Evolutionary conservation across 2,329 filamentous ascomycete species (phyloP).

Genomic region (Aspergillus intermedius): DNA sequence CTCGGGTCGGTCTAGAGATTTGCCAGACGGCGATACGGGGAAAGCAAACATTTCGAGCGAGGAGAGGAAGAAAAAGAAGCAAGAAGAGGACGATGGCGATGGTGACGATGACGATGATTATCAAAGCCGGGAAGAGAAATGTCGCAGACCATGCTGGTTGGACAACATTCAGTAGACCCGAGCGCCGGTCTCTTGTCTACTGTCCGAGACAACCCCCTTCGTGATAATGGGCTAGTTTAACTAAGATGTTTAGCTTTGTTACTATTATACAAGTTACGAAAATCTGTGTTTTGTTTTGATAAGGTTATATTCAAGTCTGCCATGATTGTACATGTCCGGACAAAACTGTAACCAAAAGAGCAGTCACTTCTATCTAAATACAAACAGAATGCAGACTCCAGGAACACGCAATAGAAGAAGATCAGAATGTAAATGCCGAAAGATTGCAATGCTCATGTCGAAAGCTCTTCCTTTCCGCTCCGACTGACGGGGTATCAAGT

Average conservation of each 20-base stretch:
- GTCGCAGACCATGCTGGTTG: background rate
- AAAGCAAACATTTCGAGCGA: background rate
- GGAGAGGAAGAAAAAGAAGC: background rate
- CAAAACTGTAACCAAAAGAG: background rate
- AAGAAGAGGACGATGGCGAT: background rate
- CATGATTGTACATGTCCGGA: background rate
- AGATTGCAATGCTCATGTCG: conserved; percentile 1
- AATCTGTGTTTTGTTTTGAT: background rate
- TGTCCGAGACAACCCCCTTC: background rate
- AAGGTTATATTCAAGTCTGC: background rate
- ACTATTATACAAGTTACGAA: too few relatives aligned
- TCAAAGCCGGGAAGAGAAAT: background rate
- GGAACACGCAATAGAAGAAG: background rate
- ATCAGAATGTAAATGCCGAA: background rate
- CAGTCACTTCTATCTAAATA: background rate
- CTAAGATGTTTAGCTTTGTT: background rate
- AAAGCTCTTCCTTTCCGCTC: background rate
- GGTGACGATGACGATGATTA: background rate
- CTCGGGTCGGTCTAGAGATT: conserved; percentile 12
- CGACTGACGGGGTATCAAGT: conserved; percentile 5
- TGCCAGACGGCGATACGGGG: background rate
- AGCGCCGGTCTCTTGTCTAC: background rate
- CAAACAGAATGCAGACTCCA: background rate
- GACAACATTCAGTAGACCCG: background rate
- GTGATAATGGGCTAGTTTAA: too few relatives aligned